Evolutionary conservation across 306 rosid genomes (phyloP).

Genomic region (Alnus rubra): DNA sequence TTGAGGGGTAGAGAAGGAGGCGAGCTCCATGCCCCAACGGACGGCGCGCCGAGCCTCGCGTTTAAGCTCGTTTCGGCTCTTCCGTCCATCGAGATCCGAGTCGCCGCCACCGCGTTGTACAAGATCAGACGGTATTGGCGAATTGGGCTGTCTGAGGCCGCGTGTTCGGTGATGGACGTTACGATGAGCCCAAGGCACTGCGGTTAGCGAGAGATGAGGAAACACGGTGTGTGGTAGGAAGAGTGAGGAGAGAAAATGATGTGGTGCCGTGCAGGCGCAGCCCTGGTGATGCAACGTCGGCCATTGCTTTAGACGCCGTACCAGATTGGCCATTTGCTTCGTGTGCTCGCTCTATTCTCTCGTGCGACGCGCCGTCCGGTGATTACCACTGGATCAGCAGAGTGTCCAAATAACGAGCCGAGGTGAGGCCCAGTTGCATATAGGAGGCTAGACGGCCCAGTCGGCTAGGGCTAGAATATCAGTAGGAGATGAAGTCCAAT

Average conservation of each 20-base stretch:
- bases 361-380: background rate
- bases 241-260: slow-evolving; percentile 27
- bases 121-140: slow-evolving; percentile 29
- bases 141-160: slow-evolving; percentile 42
- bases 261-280: slow-evolving; percentile 25
- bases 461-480: no score
- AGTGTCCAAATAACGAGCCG: background rate
- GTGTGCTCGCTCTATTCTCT: background rate
- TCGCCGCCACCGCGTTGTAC: slow-evolving; percentile 23
- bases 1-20: slow-evolving; percentile 71
- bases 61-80: slow-evolving; percentile 85
- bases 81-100: slow-evolving; percentile 37
- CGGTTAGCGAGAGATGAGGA: slow-evolving; percentile 27
- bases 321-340: slow-evolving; percentile 40
- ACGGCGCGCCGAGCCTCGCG: slow-evolving; percentile 84
- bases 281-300: slow-evolving; percentile 43
- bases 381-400: background rate
- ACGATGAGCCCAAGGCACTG: slow-evolving; percentile 45
- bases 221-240: slow-evolving; percentile 14
- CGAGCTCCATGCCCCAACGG: slow-evolving; percentile 77
- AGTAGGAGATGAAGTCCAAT: no score
- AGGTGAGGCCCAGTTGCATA: no score
- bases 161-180: slow-evolving; percentile 32
- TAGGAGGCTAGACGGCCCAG: no score
- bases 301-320: slow-evolving; percentile 61